Evolutionary conservation across 768 basidiomycete species (phyloP).

Genomic region (Lactifluus piperatus): DNA sequence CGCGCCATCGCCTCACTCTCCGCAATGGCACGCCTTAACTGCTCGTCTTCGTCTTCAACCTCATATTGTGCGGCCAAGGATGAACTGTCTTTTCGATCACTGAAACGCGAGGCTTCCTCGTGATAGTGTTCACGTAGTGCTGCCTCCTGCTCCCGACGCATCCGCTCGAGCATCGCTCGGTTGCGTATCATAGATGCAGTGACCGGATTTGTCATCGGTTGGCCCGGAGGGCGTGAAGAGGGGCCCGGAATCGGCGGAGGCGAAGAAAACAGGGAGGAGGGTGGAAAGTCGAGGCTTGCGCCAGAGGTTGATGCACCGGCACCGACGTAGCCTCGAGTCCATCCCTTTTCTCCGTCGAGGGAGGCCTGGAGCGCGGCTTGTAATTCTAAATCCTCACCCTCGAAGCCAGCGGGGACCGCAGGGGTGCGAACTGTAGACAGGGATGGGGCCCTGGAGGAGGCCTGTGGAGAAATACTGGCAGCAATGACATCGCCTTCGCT

Average conservation of each 20-base stretch:
- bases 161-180: slow-evolving; percentile 21
- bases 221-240: slow-evolving; percentile 19
- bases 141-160: slow-evolving; percentile 54
- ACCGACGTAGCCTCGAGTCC: background rate
- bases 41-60: slow-evolving; percentile 48
- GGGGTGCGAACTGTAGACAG: slow-evolving; percentile 6
- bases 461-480: slow-evolving; percentile 48
- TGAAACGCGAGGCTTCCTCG: slow-evolving; percentile 29
- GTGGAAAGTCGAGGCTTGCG: background rate
- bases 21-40: slow-evolving; percentile 48
- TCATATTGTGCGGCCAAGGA: slow-evolving; percentile 11
- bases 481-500: slow-evolving; percentile 68
- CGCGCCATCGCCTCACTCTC: slow-evolving; percentile 46
- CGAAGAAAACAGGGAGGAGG: slow-evolving; percentile 23
- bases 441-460: slow-evolving; percentile 25
- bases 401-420: slow-evolving; percentile 33
- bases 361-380: slow-evolving; percentile 86
- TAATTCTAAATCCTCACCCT: slow-evolving; percentile 81
- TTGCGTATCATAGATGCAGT: slow-evolving; percentile 20
- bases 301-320: background rate
- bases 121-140: slow-evolving; percentile 37
- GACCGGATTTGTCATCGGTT: slow-evolving; percentile 21
- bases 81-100: background rate
- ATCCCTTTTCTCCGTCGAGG: slow-evolving; percentile 30
- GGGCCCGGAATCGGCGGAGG: slow-evolving; percentile 25